phyloP scores from a whole-genome alignment of 2,329 filamentous ascomycete species.

The Emergomyces orientalis region DNA sequence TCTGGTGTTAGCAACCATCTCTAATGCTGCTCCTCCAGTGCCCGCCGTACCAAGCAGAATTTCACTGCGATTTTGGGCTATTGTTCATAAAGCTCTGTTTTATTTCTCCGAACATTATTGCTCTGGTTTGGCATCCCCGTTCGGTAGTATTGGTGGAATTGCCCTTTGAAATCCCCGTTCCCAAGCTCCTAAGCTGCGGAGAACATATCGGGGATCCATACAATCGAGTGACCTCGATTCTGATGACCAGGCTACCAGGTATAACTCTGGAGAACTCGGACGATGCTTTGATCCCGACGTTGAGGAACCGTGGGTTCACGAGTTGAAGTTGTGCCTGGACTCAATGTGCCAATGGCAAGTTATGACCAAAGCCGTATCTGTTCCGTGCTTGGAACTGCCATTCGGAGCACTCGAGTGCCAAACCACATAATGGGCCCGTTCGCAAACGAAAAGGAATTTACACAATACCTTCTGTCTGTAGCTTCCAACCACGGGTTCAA shows the following conservation, averaged over 20 bases:
- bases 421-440: conserved; percentile 27
- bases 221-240: conserved; percentile 26
- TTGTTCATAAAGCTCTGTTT: conserved; percentile 24
- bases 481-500: conserved; percentile 24
- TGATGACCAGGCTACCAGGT: conserved; percentile 36
- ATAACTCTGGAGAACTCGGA: conserved; percentile 23
- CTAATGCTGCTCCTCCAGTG: conserved; percentile 19
- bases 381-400: conserved; percentile 24
- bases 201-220: conserved; percentile 21
- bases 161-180: conserved; percentile 33
- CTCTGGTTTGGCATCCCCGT: conserved; percentile 21
- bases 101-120: conserved; percentile 27
- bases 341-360: conserved; percentile 29
- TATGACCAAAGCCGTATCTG: conserved; percentile 22
- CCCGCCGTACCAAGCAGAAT: conserved; percentile 17
- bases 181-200: conserved; percentile 27
- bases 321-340: conserved; percentile 28
- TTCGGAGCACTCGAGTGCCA: conserved; percentile 28
- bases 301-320: conserved; percentile 26
- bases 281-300: conserved; percentile 22
- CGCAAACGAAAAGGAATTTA: conserved; percentile 20
- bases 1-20: too few species aligned
- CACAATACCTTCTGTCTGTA: conserved; percentile 23
- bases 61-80: conserved; percentile 20
- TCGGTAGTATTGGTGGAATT: conserved; percentile 25